Conservation (phyloP, 2,329 filamentous ascomycete genomes). For the Gyromitra esculenta region DNA sequence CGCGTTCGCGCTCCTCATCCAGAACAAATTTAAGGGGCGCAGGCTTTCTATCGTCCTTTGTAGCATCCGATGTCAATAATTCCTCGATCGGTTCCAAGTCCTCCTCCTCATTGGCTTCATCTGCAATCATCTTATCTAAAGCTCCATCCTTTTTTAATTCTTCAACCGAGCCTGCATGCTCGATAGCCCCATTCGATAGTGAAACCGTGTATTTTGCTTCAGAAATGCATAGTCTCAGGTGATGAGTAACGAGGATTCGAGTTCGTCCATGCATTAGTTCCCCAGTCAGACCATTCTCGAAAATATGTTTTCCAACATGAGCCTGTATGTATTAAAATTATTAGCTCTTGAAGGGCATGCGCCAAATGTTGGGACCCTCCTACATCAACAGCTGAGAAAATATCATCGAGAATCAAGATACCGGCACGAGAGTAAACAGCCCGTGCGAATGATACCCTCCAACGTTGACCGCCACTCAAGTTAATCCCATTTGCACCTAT, state of each 20-base stretch:
- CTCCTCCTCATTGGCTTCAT: slow-evolving; percentile 64
- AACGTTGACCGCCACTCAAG: slow-evolving; percentile 82
- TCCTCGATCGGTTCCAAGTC: slow-evolving; percentile 54
- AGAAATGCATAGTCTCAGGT: slow-evolving; percentile 75
- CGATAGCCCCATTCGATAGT: slow-evolving; percentile 73
- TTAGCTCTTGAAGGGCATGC: neutral
- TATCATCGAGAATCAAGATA: slow-evolving; percentile 81
- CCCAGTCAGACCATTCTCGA: slow-evolving; percentile 78
- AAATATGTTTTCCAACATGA: slow-evolving; percentile 81
- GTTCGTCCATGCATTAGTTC: slow-evolving; percentile 75
- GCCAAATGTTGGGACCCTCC: neutral
- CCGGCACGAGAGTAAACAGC: slow-evolving; percentile 82
- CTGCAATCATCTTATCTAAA: slow-evolving; percentile 69
- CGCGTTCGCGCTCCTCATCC: slow-evolving; percentile 76
- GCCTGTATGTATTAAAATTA: slow-evolving; percentile 58
- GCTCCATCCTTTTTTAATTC: slow-evolving; percentile 67
- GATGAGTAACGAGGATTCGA: slow-evolving; percentile 81
- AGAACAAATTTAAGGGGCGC: slow-evolving; percentile 75
- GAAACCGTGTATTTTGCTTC: slow-evolving; percentile 78
- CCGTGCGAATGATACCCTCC: slow-evolving; percentile 81
- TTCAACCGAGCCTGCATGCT: slow-evolving; percentile 70
- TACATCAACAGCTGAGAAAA: slow-evolving; percentile 81
- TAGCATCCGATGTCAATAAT: slow-evolving; percentile 59
- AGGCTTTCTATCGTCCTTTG: slow-evolving; percentile 37
- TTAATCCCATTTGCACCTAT: slow-evolving; percentile 78